Evolutionary conservation across 2,329 filamentous ascomycete species (phyloP).

Genomic region (Corinectria fuckeliana): DNA sequence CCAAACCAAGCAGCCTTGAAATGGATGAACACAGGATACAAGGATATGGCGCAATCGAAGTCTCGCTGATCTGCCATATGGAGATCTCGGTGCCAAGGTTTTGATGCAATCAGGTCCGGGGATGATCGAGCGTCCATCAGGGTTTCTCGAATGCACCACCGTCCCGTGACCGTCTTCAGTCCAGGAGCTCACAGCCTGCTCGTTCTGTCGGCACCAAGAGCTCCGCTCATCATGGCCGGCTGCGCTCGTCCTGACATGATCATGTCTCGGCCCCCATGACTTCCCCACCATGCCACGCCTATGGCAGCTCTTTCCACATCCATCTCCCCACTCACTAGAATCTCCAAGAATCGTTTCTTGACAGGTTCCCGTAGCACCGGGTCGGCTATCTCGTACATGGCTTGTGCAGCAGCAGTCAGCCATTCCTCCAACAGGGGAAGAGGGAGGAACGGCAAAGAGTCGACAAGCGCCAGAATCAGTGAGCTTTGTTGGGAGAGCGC

Average conservation of each 20-base stretch:
- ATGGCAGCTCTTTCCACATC: constrained; percentile 82
- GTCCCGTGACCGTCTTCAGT: not conserved
- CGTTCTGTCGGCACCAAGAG: constrained; percentile 45
- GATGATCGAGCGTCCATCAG: not conserved
- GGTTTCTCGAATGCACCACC: not conserved
- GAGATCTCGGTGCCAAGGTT: not conserved
- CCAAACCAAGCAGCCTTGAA: not conserved
- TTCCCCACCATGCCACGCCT: constrained; percentile 87
- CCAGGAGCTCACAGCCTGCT: constrained; percentile 46
- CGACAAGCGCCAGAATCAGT: constrained; percentile 77
- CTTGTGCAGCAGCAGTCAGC: constrained; percentile 73
- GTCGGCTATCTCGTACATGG: constrained; percentile 70
- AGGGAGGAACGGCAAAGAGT: constrained; percentile 77
- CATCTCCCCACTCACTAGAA: constrained; percentile 82
- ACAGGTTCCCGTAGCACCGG: constrained; percentile 67
- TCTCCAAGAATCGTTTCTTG: constrained; percentile 78
- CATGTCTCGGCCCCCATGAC: constrained; percentile 59
- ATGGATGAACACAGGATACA: not conserved
- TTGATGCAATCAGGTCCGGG: not conserved
- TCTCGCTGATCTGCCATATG: not conserved
- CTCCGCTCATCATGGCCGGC: constrained; percentile 61
- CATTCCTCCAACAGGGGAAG: constrained; percentile 78
- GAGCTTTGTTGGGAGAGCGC: constrained; percentile 79
- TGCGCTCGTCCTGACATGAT: constrained; percentile 45
- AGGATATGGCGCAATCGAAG: not conserved